Evolutionary conservation across 2,329 filamentous ascomycete species (phyloP), one percentile per base, ranked within the genome.

Genomic region (Talaromyces sp.): DNA sequence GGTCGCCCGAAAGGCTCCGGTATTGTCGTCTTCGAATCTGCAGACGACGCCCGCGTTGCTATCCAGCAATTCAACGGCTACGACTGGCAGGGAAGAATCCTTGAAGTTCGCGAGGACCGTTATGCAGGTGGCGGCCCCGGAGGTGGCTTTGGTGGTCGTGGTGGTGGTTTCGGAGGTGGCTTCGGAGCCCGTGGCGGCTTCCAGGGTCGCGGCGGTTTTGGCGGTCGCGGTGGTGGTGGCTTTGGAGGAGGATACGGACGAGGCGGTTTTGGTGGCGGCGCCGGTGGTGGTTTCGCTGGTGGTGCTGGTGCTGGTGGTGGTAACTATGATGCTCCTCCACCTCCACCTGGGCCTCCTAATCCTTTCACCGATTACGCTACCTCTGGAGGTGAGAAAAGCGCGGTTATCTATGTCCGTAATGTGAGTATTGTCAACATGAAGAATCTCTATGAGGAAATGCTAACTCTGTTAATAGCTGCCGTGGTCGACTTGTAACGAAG

Each of bases 401-500:
- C 91, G 70, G 87, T 83, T 59, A 99, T 99, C 76, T 97, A 96
- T 73, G 95, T 98, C 67, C 93, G 94, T 80, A 99, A 99, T 75
- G 92, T 96, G 81, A 88, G 92, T 84, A 50, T 52, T 62, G 14
- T 60, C 8, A 14, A 23, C 50, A n/a, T 16, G 27, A n/a, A 16
- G 44, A n/a, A n/a, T 53, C n/a, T 33, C 27, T 64, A 10, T 27
- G 54, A 10, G 47, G 27, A 9, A 5, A 31, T 56, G 31, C 54
- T 58, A 44, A 63, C 51, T 52, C 42, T 14, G 30, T 23, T 14
- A 31, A 40, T 69, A 96, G 93, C 86, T 99, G 65, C 95, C 95
- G 12, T 99, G 95, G 95, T 98, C 95, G 31, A 99, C 95, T 16
- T 97, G 93, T 81, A 98, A 99, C 73, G 95, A 99, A 65, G 95